Evolutionary conservation across 2,329 filamentous ascomycete species (phyloP).

Genomic region (Fusarium sp.): DNA sequence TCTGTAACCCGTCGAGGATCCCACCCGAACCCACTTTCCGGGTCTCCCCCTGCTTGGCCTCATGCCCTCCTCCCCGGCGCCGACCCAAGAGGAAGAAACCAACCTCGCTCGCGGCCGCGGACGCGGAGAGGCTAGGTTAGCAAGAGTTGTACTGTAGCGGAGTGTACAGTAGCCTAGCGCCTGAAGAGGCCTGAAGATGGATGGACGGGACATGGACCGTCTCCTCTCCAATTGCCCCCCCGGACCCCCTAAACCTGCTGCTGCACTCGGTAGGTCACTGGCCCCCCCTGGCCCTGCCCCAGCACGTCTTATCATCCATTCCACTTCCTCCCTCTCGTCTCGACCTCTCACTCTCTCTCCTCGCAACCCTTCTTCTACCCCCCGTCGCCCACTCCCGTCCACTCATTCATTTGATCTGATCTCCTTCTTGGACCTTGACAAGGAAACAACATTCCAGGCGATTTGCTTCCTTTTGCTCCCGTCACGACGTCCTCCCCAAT

Average conservation of each 20-base stretch:
- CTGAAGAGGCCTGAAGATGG: neutral
- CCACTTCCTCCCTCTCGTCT: constrained; percentile 26
- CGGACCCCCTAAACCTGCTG: neutral
- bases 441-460: constrained; percentile 41
- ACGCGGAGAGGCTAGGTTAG: neutral
- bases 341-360: constrained; percentile 23
- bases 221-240: neutral
- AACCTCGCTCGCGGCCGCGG: neutral
- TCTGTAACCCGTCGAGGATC: constrained; percentile 13
- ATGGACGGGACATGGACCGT: neutral
- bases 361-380: constrained; percentile 37
- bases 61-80: constrained; percentile 10
- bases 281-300: constrained; percentile 5
- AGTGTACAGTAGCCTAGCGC: neutral
- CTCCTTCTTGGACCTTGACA: constrained; percentile 39
- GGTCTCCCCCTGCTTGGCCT: constrained; percentile 26
- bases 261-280: constrained; percentile 11
- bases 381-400: constrained; percentile 37
- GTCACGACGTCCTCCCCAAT: constrained; percentile 26
- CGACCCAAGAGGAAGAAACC: constrained; percentile 6
- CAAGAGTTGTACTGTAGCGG: neutral
- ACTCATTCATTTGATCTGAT: constrained; percentile 39
- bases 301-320: constrained; percentile 30
- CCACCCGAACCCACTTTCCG: constrained; percentile 21
- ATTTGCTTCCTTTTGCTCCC: constrained; percentile 35